phyloP scores from a whole-genome alignment of 495 filamentous ascomycete genomes.

The Hypoxylon lenormandii region DNA sequence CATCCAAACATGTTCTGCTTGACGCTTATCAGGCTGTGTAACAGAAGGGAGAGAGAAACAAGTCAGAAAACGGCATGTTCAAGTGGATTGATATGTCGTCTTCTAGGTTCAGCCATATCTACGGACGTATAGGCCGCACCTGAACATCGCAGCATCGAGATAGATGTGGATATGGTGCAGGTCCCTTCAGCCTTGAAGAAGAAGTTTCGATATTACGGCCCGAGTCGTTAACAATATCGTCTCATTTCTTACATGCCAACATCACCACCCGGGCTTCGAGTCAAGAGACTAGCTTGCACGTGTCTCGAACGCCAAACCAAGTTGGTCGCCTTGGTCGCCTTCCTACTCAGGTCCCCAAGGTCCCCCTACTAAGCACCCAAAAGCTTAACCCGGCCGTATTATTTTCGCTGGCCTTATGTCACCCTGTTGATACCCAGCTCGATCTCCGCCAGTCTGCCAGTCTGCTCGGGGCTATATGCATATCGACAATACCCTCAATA shows the following conservation, averaged over 20 bases:
- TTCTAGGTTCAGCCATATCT: conserved; percentile 14
- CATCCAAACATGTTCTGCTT: conserved; percentile 21
- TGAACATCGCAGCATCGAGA: conserved; percentile 18
- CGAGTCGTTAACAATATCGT: conserved; percentile 32
- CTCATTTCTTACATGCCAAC: neutral
- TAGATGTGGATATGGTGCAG: conserved; percentile 6
- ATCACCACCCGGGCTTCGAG: conserved; percentile 17
- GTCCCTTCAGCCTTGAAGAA: conserved; percentile 3
- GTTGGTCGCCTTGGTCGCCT: conserved; percentile 25
- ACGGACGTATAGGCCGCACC: conserved; percentile 1
- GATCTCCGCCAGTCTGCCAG: neutral
- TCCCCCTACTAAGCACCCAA: neutral
- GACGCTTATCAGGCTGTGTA: conserved; percentile 23
- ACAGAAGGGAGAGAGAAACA: conserved; percentile 27
- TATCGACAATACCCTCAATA: too few relatives aligned
- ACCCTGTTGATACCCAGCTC: conserved; percentile 22
- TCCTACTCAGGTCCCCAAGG: conserved; percentile 18
- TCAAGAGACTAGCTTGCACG: conserved; percentile 26
- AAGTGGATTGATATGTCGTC: conserved; percentile 23
- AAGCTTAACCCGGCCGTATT: neutral
- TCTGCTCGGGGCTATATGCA: conserved; percentile 3
- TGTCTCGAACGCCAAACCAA: conserved; percentile 26
- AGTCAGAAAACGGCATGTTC: conserved; percentile 10
- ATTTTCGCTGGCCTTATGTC: conserved; percentile 32
- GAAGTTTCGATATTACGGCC: conserved; percentile 34